Base-by-base conservation (phyloP, 441 rosid species). In the Brassica hybrid region DNA sequence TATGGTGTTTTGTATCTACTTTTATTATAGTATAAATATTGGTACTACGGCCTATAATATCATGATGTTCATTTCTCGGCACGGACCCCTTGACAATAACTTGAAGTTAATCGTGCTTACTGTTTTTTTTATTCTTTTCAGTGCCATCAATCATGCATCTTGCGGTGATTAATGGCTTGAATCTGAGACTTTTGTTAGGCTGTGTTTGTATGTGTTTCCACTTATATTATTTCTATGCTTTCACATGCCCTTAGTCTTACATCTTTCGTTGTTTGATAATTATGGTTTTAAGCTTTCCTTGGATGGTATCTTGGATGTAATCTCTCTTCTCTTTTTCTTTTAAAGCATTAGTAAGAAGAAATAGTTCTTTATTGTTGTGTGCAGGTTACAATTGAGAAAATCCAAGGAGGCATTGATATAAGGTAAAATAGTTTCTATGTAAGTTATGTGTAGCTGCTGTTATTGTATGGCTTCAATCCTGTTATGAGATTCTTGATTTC, bases 261-360 rank as follows among this genome's bases (percentile, higher is more conserved):
- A 34, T 68, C 54, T 48, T 68, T 61, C 4, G 2, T 59, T 13
- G 38, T 30, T 43, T 67, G 45, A 9, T 59, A 18, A 5, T 7
- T 43, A 25, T 17, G 32, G 32, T 27, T 27, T 27, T 27, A 27
- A 27, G 32, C 32, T 27, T 27, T 27, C 32, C 32, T 27, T 27
- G 32, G 32, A 27, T 63, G 90, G 86, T 71, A 81, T 90, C 81
- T 85, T 90, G 76, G 87, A 90, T 83, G 94, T 90, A 79, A 27
- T 43, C 58, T 59, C 67, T n/a, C n/a, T n/a, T n/a, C n/a, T n/a
- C n/a, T n/a, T n/a, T n/a, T n/a, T n/a, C n/a, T n/a, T n/a, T n/a
- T n/a, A n/a, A n/a, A n/a, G n/a, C n/a, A n/a, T n/a, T n/a, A n/a
- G n/a, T n/a, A n/a, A n/a, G n/a, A n/a, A n/a, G n/a, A n/a, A 32